Evolutionary conservation across 352 stramenopile species (phyloP).

Genomic region (Pythium grandisporangium): DNA sequence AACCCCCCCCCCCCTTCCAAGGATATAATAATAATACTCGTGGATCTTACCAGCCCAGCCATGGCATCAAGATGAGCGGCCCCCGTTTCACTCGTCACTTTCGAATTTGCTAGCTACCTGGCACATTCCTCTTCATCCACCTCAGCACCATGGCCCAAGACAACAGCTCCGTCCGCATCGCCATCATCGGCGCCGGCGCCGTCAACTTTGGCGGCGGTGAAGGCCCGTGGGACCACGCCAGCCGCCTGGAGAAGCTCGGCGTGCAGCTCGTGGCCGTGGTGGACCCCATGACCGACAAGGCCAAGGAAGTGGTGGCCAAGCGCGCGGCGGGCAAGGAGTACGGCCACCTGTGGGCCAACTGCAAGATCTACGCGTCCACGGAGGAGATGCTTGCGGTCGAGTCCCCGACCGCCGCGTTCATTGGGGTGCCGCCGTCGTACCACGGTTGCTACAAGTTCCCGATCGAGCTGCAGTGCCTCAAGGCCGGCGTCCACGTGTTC

Average conservation of each 20-base stretch:
- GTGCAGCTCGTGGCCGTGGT: conserved; percentile 19
- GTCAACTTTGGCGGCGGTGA: conserved; percentile 27
- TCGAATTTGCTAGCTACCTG: too few relatives aligned
- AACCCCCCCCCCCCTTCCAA: too few relatives aligned
- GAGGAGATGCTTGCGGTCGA: conserved; percentile 18
- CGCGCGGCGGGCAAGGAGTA: conserved; percentile 13
- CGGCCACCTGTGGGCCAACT: conserved; percentile 17
- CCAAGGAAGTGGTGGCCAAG: conserved; percentile 12
- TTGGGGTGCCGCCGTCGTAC: conserved; percentile 24
- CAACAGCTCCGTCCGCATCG: conserved; percentile 15
- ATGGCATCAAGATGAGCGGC: background rate
- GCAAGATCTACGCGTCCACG: conserved; percentile 16
- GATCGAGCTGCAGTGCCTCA: conserved; percentile 19
- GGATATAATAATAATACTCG: too few relatives aligned
- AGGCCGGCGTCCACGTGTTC: conserved; percentile 22
- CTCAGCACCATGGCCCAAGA: conserved; percentile 5
- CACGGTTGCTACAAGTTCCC: conserved; percentile 28
- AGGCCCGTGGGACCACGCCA: conserved; percentile 27
- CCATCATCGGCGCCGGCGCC: conserved; percentile 20
- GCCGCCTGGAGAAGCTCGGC: conserved; percentile 21
- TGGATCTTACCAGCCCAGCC: too few relatives aligned
- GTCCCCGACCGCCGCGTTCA: conserved; percentile 23
- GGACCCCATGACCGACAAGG: conserved; percentile 19
- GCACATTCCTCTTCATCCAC: too few relatives aligned
- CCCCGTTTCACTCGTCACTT: background rate